These are phyloP conservation scores for Jamesozyma rosinii DNA, from an alignment of 805 yeast species.

Conservation along the genomic window DNA sequence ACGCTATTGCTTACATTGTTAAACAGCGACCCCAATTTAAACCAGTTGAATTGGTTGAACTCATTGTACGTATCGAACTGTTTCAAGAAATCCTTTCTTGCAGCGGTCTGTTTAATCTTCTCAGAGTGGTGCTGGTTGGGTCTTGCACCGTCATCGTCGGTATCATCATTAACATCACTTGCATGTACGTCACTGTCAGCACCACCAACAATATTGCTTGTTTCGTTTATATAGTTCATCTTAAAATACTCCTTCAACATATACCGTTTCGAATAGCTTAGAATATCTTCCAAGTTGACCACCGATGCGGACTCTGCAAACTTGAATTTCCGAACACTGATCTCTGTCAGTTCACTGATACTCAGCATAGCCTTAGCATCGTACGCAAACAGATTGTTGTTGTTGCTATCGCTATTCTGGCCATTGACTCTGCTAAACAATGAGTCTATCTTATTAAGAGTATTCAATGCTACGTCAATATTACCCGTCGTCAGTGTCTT, in stretches of 20 bases:
- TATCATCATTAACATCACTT: conserved; percentile 17
- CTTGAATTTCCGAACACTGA: conserved; percentile 52
- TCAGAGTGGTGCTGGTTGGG: conserved; percentile 13
- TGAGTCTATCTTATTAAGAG: conserved; percentile 38
- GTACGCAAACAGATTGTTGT: conserved; percentile 41
- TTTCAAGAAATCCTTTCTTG: conserved; percentile 15
- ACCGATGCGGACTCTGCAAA: conserved; percentile 48
- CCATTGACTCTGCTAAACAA: conserved; percentile 29
- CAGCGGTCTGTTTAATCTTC: conserved; percentile 8
- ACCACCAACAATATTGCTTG: background rate
- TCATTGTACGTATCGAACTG: conserved; percentile 23
- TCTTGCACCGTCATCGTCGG: conserved; percentile 12
- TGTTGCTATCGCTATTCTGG: conserved; percentile 27
- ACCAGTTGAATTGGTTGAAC: conserved; percentile 50
- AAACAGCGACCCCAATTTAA: conserved; percentile 45
- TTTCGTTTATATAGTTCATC: conserved; percentile 14
- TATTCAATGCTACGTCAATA: conserved; percentile 37
- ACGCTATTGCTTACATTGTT: conserved; percentile 40
- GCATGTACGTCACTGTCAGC: conserved; percentile 18
- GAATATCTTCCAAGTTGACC: conserved; percentile 41
- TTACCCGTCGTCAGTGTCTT: conserved; percentile 54
- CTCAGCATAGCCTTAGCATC: conserved; percentile 56
- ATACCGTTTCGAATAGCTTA: conserved; percentile 32
- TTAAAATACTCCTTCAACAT: conserved; percentile 30
- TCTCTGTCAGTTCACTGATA: conserved; percentile 52